A percentile compares a stretch with the other conserved stretches of the same genome.
Conservation (phyloP, 768 basidiomycete genomes). For the Mycena amicta region DNA sequence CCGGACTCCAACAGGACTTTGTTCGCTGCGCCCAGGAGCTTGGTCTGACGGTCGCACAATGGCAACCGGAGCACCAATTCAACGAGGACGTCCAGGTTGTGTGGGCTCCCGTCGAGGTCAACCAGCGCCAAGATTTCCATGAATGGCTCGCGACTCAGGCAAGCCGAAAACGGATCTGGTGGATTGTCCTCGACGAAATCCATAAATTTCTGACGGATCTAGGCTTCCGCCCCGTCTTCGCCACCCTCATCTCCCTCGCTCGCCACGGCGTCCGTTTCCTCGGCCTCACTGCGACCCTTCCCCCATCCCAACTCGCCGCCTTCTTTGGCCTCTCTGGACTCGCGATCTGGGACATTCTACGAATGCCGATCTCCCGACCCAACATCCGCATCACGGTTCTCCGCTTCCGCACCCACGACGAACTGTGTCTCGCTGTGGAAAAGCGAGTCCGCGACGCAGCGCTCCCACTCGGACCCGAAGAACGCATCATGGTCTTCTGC, state of each 20-base stretch:
- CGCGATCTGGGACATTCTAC: conserved; percentile 1
- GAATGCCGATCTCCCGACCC: not conserved
- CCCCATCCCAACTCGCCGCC: not conserved
- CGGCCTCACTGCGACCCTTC: not conserved
- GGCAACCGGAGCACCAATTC: not conserved
- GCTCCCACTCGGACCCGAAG: not conserved
- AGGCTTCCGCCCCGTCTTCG: conserved; percentile 2
- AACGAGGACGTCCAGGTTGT: not conserved
- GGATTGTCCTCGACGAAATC: conserved; percentile 2
- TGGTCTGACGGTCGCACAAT: not conserved
- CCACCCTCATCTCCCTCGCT: not conserved
- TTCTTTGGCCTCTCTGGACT: not conserved
- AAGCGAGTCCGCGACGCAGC: not conserved
- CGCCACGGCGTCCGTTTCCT: not conserved
- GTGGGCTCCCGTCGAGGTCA: not conserved
- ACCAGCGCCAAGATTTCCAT: not conserved
- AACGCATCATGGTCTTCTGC: conserved; percentile 7
- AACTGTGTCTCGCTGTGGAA: not conserved
- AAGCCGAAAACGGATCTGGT: not conserved
- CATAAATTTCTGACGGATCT: conserved; percentile 4
- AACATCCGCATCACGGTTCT: not conserved
- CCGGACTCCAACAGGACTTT: conserved; percentile 1
- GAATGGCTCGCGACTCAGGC: not conserved
- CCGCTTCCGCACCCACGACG: not conserved
- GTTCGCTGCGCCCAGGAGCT: not conserved